Conservation (phyloP, 768 basidiomycete genomes). For the Amanita fuliginea region DNA sequence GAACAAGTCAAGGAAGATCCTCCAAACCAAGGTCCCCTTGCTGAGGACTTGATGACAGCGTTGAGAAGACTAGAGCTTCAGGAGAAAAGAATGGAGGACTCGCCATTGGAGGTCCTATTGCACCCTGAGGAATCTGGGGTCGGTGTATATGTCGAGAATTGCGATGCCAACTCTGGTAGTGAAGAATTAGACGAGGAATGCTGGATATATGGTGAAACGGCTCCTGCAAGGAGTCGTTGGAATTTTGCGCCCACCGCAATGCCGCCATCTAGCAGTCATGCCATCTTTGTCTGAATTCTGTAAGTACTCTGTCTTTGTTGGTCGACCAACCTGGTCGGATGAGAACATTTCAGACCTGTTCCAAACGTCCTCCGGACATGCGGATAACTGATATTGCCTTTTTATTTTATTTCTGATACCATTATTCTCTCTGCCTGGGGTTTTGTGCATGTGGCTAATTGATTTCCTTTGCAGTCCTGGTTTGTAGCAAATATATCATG, state of each 20-base stretch:
- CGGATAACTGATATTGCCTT: slow-evolving; percentile 61
- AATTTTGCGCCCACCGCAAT: slow-evolving; percentile 40
- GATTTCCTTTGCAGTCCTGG: neutral
- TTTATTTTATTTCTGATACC: slow-evolving; percentile 22
- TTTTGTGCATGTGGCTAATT: slow-evolving; percentile 10
- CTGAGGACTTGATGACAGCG: slow-evolving; percentile 79
- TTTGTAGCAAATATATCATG: too few relatives aligned
- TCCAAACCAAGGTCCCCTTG: slow-evolving; percentile 74
- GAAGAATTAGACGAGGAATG: slow-evolving; percentile 36
- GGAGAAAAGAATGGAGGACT: slow-evolving; percentile 22
- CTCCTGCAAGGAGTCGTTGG: slow-evolving; percentile 43
- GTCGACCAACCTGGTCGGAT: slow-evolving; percentile 29
- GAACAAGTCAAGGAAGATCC: slow-evolving; percentile 85
- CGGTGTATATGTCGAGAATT: slow-evolving; percentile 71
- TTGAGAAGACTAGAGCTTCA: slow-evolving; percentile 56
- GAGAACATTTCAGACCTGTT: slow-evolving; percentile 74
- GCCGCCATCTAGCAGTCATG: slow-evolving; percentile 33
- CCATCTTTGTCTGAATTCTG: slow-evolving; percentile 8
- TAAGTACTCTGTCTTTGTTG: slow-evolving; percentile 9
- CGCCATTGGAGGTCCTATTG: slow-evolving; percentile 42
- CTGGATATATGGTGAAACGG: slow-evolving; percentile 55
- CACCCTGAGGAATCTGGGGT: slow-evolving; percentile 68
- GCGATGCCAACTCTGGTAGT: slow-evolving; percentile 29
- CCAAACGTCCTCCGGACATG: slow-evolving; percentile 41
- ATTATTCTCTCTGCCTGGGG: slow-evolving; percentile 8